Percentiles rank a stretch among this genome's conserved stretches.
phyloP scores from a whole-genome alignment of 768 basidiomycete genomes.

The Fistulinella prunicolor region DNA sequence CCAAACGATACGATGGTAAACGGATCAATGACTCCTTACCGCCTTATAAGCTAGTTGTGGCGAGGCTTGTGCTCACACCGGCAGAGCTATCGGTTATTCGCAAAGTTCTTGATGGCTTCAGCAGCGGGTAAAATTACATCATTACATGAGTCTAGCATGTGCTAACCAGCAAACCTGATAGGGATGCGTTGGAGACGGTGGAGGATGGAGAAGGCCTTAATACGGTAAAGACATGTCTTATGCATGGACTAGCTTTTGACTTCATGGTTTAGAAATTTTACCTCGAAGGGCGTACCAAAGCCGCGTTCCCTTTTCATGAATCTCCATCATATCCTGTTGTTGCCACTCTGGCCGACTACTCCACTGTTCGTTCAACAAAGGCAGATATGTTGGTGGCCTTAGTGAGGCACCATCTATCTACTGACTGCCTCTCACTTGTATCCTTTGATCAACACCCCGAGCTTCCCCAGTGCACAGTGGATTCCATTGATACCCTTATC shows the following conservation, averaged over 20 bases:
- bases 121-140: neutral
- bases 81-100: neutral
- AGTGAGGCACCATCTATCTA: conserved; percentile 5
- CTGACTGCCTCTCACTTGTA: neutral
- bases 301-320: conserved; percentile 3
- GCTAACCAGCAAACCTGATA: neutral
- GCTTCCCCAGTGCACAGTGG: neutral
- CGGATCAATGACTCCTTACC: conserved; percentile 3
- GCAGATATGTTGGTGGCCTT: conserved; percentile 5
- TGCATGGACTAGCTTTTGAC: neutral
- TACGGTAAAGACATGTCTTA: neutral
- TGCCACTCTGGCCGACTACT: neutral
- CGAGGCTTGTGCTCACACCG: neutral
- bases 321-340: conserved; percentile 1
- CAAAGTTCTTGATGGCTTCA: conserved; percentile 1
- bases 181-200: neutral
- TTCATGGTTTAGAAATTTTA: conserved; percentile 4
- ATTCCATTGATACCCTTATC: neutral
- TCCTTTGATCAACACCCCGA: conserved; percentile 1
- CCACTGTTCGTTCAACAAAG: neutral
- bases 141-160: neutral
- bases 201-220: conserved; percentile 4
- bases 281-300: conserved; percentile 6
- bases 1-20: conserved; percentile 1
- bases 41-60: neutral